phyloP scores from a whole-genome alignment of 2,329 filamentous ascomycete genomes.

The Sarocladium brachiariae region DNA sequence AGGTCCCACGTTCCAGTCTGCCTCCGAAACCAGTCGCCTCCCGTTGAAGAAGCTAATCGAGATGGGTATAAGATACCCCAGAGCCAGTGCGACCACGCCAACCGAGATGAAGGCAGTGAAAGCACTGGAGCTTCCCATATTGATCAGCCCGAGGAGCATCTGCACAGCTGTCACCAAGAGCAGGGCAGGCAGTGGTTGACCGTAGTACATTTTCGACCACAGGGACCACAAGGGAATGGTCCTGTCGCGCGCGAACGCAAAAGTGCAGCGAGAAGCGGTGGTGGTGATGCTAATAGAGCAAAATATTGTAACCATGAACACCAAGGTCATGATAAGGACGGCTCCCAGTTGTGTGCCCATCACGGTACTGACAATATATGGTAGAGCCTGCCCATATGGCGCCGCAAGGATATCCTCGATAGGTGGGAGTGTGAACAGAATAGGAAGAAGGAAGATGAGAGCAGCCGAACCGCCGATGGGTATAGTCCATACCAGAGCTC shows the following conservation, averaged over 20 bases:
- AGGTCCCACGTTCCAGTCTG: not conserved
- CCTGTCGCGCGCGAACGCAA: conserved; percentile 53
- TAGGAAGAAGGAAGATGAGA: conserved; percentile 33
- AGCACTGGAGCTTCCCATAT: conserved; percentile 35
- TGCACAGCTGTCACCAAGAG: conserved; percentile 32
- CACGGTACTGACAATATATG: conserved; percentile 44
- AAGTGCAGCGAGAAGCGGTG: conserved; percentile 51
- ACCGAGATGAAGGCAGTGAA: not conserved
- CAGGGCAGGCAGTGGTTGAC: conserved; percentile 30
- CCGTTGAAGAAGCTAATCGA: not conserved
- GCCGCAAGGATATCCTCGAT: conserved; percentile 37
- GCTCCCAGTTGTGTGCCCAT: conserved; percentile 44
- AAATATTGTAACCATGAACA: conserved; percentile 50
- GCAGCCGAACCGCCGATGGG: not conserved
- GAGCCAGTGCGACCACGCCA: not conserved
- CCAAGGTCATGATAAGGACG: conserved; percentile 42
- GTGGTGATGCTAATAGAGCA: conserved; percentile 55
- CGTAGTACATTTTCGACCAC: conserved; percentile 43
- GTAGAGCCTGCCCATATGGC: conserved; percentile 46
- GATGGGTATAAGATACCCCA: not conserved
- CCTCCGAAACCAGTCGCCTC: not conserved
- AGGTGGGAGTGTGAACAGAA: conserved; percentile 38
- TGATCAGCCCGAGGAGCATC: conserved; percentile 48
- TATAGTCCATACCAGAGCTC: conserved; percentile 43
- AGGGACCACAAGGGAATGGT: conserved; percentile 43